These are phyloP conservation scores for Triticum urartu DNA, from an alignment of 176 grass and related monocot species.

Conservation along the genomic window DNA sequence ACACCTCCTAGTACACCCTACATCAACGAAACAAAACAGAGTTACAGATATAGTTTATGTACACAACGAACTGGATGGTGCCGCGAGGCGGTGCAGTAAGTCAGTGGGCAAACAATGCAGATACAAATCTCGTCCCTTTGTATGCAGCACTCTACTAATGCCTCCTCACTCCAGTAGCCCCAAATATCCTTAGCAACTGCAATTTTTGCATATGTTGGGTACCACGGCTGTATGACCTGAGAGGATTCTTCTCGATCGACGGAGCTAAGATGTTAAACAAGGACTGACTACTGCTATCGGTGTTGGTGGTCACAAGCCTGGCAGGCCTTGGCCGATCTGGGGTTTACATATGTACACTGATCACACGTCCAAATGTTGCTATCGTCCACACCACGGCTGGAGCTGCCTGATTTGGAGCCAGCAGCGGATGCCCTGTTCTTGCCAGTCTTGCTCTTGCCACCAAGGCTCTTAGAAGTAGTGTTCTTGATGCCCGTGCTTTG, in stretches of 20 bases:
- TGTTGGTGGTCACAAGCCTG: slow-evolving; percentile 72
- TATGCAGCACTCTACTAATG: slow-evolving; percentile 4
- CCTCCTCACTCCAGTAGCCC: neutral
- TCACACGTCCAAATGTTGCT: slow-evolving; percentile 78
- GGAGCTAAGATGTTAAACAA: slow-evolving; percentile 12
- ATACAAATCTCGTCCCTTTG: slow-evolving; percentile 23
- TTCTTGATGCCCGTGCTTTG: slow-evolving; percentile 67
- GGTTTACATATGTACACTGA: slow-evolving; percentile 82
- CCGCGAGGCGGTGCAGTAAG: neutral
- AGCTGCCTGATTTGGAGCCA: slow-evolving; percentile 51
- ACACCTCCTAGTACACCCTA: slow-evolving; percentile 20
- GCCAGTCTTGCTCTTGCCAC: slow-evolving; percentile 66
- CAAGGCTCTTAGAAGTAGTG: slow-evolving; percentile 65
- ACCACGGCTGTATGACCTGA: neutral
- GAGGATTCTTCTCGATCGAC: slow-evolving; percentile 7
- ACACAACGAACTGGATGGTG: slow-evolving; percentile 38
- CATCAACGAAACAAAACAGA: slow-evolving; percentile 29
- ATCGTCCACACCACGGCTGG: slow-evolving; percentile 66
- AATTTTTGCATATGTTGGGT: slow-evolving; percentile 15
- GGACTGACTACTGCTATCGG: slow-evolving; percentile 30
- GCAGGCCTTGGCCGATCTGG: slow-evolving; percentile 54
- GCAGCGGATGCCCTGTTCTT: slow-evolving; percentile 55
- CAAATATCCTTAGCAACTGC: neutral
- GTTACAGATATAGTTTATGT: slow-evolving; percentile 45
- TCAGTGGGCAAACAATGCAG: slow-evolving; percentile 26